Evolutionary conservation across 2,329 filamentous ascomycete species (phyloP).

Genomic region (Cordyceps farinosa): DNA sequence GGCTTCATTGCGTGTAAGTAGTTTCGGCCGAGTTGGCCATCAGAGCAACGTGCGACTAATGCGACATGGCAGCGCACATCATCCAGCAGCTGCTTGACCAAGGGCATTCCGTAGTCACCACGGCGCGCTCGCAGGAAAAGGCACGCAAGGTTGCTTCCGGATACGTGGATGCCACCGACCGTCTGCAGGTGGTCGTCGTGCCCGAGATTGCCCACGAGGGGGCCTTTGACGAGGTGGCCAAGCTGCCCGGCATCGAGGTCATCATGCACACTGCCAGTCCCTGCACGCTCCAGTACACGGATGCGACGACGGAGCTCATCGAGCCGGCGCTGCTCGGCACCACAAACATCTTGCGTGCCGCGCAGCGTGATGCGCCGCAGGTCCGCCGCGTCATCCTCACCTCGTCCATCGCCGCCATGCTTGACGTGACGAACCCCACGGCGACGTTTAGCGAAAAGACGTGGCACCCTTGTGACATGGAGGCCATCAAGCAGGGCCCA

Average conservation of each 20-base stretch:
- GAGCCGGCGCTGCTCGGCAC: constrained; percentile 57
- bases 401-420: constrained; percentile 53
- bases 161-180: constrained; percentile 34
- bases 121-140: constrained; percentile 52
- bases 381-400: constrained; percentile 56
- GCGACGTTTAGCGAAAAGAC: constrained; percentile 44
- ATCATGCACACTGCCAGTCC: constrained; percentile 60
- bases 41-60: constrained; percentile 38
- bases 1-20: too few species aligned
- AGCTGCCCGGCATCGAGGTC: constrained; percentile 48
- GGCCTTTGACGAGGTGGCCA: constrained; percentile 67
- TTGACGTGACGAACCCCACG: constrained; percentile 38
- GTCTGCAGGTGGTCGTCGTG: constrained; percentile 40
- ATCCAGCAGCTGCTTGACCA: constrained; percentile 50
- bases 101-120: constrained; percentile 52
- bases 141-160: constrained; percentile 48
- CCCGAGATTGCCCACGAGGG: constrained; percentile 73
- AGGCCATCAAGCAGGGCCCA: constrained; percentile 38
- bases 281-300: constrained; percentile 26
- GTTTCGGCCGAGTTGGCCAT: too few species aligned
- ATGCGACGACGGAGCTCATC: constrained; percentile 51
- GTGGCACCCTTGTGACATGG: constrained; percentile 52
- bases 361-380: constrained; percentile 52
- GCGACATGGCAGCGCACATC: constrained; percentile 53
- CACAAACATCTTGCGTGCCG: constrained; percentile 68